Percentiles rank a stretch among this genome's conserved stretches.
Evolutionary conservation across 2,329 filamentous ascomycete species (phyloP).

Genomic region (Coniella lustricola): DNA sequence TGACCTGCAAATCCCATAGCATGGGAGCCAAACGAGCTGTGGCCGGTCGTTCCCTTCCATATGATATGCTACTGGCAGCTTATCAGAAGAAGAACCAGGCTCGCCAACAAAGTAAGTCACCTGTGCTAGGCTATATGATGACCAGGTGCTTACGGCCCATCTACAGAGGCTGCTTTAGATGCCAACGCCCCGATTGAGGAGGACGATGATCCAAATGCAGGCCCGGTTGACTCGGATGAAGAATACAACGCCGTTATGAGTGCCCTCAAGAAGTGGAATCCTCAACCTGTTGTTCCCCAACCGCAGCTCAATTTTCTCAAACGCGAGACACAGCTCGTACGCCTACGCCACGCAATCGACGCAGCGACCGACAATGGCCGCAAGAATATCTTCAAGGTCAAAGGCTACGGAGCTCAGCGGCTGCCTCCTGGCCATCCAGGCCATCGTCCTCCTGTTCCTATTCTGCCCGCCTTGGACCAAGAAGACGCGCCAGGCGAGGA

Average conservation of each 20-base stretch:
- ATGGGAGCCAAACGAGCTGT: slow-evolving; percentile 92
- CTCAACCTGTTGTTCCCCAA: slow-evolving; percentile 68
- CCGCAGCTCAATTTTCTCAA: slow-evolving; percentile 54
- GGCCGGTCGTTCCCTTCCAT: slow-evolving; percentile 77
- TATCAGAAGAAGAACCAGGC: slow-evolving; percentile 99
- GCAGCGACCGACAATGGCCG: slow-evolving; percentile 60
- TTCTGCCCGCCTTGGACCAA: slow-evolving; percentile 31
- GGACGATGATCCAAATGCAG: slow-evolving; percentile 71
- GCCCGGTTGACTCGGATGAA: slow-evolving; percentile 87
- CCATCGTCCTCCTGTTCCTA: slow-evolving; percentile 13
- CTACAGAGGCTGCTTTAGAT: slow-evolving; percentile 80
- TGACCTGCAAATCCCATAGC: slow-evolving; percentile 91
- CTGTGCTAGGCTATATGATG: neutral
- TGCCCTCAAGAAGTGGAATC: slow-evolving; percentile 67
- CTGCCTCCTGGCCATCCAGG: slow-evolving; percentile 43
- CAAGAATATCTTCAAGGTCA: slow-evolving; percentile 58
- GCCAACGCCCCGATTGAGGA: slow-evolving; percentile 88
- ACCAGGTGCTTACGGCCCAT: slow-evolving; percentile 2
- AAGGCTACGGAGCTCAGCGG: slow-evolving; percentile 49
- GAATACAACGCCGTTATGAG: slow-evolving; percentile 86
- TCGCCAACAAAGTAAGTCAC: slow-evolving; percentile 79
- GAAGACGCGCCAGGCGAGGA: slow-evolving; percentile 55
- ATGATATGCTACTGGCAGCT: slow-evolving; percentile 82
- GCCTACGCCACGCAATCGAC: slow-evolving; percentile 58
- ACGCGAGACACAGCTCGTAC: slow-evolving; percentile 54